A percentile compares a stretch with the other conserved stretches of the same genome.
Evolutionary conservation across 208 protist genomes (phyloP).

Genomic region (Strigomonas oncopelti): DNA sequence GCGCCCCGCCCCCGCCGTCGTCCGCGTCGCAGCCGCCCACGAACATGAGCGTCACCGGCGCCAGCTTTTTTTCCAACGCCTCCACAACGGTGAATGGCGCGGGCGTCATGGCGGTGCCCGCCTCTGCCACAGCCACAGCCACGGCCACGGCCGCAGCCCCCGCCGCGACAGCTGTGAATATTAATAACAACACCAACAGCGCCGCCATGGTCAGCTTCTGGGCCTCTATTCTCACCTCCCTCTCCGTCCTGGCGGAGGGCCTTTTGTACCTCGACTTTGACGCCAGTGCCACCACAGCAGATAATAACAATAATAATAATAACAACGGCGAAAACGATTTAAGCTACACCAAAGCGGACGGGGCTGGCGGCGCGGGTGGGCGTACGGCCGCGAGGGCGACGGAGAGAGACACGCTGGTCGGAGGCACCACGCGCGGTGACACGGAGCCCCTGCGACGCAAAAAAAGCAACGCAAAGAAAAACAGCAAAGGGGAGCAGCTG

Average conservation of each 20-base stretch:
- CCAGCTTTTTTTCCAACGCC: not conserved
- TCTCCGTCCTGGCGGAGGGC: slow-evolving; percentile 6
- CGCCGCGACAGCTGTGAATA: not conserved
- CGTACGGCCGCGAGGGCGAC: too few species aligned
- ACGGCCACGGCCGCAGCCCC: too few species aligned
- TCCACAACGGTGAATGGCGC: not conserved
- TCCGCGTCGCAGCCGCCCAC: not conserved
- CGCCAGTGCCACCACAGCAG: not conserved
- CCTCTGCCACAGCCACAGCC: not conserved
- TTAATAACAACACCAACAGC: not conserved
- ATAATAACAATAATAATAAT: not conserved
- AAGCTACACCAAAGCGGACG: not conserved
- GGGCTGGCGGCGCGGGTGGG: not conserved
- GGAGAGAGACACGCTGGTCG: too few species aligned
- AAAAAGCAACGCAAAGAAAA: not conserved
- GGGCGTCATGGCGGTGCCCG: too few species aligned
- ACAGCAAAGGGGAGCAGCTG: not conserved
- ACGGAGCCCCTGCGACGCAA: not conserved
- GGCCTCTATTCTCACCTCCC: not conserved
- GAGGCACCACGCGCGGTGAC: too few species aligned
- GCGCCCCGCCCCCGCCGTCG: too few species aligned
- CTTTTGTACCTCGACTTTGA: not conserved
- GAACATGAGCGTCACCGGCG: not conserved
- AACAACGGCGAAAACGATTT: not conserved
- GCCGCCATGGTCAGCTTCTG: not conserved